Evolutionary conservation across 73 alveolate genomes (phyloP).

Genomic region (Stentor coeruleus): DNA sequence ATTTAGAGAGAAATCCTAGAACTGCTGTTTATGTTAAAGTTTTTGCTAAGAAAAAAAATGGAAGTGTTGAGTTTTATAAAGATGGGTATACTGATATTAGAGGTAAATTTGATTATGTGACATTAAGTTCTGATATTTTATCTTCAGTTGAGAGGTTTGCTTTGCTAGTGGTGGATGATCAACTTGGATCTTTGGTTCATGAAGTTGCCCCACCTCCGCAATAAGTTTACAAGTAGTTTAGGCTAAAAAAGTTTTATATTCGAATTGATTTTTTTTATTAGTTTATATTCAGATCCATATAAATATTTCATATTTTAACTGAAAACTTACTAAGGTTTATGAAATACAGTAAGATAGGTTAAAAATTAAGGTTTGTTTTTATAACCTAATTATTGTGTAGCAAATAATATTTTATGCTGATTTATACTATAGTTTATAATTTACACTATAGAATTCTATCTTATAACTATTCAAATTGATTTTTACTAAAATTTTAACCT

Average conservation of each 20-base stretch:
- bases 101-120: slow-evolving; percentile 91
- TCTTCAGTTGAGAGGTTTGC: slow-evolving; percentile 72
- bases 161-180: slow-evolving; percentile 65
- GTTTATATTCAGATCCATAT: background rate
- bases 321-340: no score
- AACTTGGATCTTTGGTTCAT: slow-evolving; percentile 52
- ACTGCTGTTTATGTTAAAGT: slow-evolving; percentile 84
- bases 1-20: slow-evolving; percentile 54
- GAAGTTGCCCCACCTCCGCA: slow-evolving; percentile 28
- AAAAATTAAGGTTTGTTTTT: no score
- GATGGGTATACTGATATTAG: slow-evolving; percentile 95
- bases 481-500: slow-evolving; percentile 76
- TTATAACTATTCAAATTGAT: slow-evolving; percentile 65
- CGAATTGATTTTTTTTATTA: background rate
- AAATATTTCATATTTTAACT: no score
- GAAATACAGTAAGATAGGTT: no score
- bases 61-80: slow-evolving; percentile 66
- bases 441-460: slow-evolving; percentile 46
- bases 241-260: background rate
- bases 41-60: slow-evolving; percentile 54
- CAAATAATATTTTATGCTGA: no score
- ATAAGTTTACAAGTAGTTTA: background rate
- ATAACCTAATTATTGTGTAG: no score
- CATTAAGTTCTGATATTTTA: slow-evolving; percentile 58
- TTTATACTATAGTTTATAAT: slow-evolving; percentile 56